Conservation (phyloP, 2,329 filamentous ascomycete genomes). For the Scedosporium boydii region DNA sequence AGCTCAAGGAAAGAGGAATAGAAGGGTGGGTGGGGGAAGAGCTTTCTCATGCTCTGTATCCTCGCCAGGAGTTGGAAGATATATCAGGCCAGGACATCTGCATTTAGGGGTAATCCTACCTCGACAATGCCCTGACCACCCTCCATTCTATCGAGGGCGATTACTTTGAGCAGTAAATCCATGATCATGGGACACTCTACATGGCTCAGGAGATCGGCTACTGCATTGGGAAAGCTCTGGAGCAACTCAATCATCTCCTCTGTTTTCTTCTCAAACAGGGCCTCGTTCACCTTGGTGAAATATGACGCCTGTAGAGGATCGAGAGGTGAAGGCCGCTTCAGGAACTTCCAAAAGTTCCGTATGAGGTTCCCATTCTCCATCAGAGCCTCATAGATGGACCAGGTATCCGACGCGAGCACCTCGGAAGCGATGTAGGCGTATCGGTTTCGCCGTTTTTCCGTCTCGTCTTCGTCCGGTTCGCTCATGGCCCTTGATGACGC, state of each 20-base stretch:
- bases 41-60: too few relatives aligned
- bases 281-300: slow-evolving; percentile 98
- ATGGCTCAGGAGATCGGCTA: slow-evolving; percentile 80
- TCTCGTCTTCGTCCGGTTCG: slow-evolving; percentile 57
- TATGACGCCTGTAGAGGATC: slow-evolving; percentile 93
- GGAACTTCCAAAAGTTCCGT: slow-evolving; percentile 81
- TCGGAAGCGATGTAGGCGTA: slow-evolving; percentile 92
- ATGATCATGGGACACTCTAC: slow-evolving; percentile 98
- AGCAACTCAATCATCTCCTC: slow-evolving; percentile 92
- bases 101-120: slow-evolving; percentile 38
- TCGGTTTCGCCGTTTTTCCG: slow-evolving; percentile 83
- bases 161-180: slow-evolving; percentile 93
- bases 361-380: slow-evolving; percentile 75
- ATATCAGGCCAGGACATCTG: not conserved
- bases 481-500: slow-evolving; percentile 41
- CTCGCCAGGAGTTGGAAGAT: too few relatives aligned
- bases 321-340: slow-evolving; percentile 73
- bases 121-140: slow-evolving; percentile 89
- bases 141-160: slow-evolving; percentile 87
- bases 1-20: too few relatives aligned
- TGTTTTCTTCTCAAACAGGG: slow-evolving; percentile 95
- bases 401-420: slow-evolving; percentile 88
- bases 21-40: not conserved
- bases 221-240: slow-evolving; percentile 70
- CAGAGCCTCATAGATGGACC: slow-evolving; percentile 89